Base-by-base conservation (phyloP, 2,329 filamentous ascomycete species). In the Neopestalotiopsis sp. region DNA sequence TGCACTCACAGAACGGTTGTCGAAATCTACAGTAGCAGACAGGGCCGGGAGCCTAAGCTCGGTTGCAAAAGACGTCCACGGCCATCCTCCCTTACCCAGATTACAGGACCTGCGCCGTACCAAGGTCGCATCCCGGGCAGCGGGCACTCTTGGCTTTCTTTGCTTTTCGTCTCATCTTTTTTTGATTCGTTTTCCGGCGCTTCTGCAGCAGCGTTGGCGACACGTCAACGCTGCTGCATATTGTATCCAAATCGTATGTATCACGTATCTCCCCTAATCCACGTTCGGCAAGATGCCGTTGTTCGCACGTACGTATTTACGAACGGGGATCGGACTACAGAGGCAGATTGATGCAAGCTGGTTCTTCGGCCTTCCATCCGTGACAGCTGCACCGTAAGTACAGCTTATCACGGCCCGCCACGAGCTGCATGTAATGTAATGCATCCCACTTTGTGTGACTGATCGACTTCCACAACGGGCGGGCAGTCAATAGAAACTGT, bases 21-120 rank as follows among this genome's bases (percentile, higher is more conserved):
- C 70, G 70, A 73, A 74, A 73, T 73, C 74, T 72, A 38, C 34
- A 74, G 71, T 73, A 71, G 30, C 58, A 59, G 32, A 17, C 56
- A 61, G 28, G n/a, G 58, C 14, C 24, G 58, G 49, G 32, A 65
- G 67, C 72, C 74, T 71, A 72, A 74, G 70, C 70, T 69, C 72
- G 68, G 71, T 53, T 53, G 45, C 45, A 7, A 53, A 53, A 17
- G 17, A 53, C 45, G 45, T 53, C 17, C 45, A n/a, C 17, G 45
- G 45, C 45, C 45, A 53, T 53, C 17, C 45, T 53, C 45, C 45
- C 45, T 53, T 53, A 20, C 30, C 70, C 73, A 75, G 74, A 76
- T 76, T 76, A 72, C 73, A 76, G 74, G 74, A 75, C 73, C 73
- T 68, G 68, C 69, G 69, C 74, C 73, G 73, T 73, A 73, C 73